Conservation (phyloP, 768 basidiomycete species). For the Sporobolomyces roseus region DNA sequence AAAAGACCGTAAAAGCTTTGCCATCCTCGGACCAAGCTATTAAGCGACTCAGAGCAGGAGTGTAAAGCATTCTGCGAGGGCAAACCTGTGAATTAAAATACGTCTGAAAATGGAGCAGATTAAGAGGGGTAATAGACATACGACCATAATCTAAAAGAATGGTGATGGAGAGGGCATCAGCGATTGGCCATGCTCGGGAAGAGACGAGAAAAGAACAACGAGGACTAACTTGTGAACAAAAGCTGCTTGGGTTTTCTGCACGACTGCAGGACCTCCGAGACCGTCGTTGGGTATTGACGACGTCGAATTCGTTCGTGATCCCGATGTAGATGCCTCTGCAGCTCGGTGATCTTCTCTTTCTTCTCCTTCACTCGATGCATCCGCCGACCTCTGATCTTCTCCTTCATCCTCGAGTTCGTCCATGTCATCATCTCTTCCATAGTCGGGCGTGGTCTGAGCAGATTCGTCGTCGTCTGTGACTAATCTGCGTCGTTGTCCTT, state of each 20-base stretch:
- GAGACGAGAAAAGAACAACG: background rate
- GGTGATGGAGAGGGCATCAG: background rate
- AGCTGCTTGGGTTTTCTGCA: conserved; percentile 21
- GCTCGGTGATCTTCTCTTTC: background rate
- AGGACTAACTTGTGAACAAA: conserved; percentile 29
- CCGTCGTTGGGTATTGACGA: background rate
- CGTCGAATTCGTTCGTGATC: background rate
- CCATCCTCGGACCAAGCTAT: conserved; percentile 36
- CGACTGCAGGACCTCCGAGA: background rate
- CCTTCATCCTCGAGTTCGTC: conserved; percentile 28
- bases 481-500: too few relatives aligned
- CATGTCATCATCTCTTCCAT: background rate
- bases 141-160: conserved; percentile 18
- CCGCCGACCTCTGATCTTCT: conserved; percentile 4
- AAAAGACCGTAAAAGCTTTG: conserved; percentile 21
- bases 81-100: background rate
- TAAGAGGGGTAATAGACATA: background rate
- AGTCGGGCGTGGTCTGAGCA: background rate
- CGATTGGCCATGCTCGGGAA: background rate
- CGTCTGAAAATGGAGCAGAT: background rate
- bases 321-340: background rate
- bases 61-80: conserved; percentile 24
- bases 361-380: conserved; percentile 6
- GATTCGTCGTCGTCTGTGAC: background rate
- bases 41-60: conserved; percentile 10